Conservation (phyloP, 768 basidiomycete species). For the Mrakia blollopis region DNA sequence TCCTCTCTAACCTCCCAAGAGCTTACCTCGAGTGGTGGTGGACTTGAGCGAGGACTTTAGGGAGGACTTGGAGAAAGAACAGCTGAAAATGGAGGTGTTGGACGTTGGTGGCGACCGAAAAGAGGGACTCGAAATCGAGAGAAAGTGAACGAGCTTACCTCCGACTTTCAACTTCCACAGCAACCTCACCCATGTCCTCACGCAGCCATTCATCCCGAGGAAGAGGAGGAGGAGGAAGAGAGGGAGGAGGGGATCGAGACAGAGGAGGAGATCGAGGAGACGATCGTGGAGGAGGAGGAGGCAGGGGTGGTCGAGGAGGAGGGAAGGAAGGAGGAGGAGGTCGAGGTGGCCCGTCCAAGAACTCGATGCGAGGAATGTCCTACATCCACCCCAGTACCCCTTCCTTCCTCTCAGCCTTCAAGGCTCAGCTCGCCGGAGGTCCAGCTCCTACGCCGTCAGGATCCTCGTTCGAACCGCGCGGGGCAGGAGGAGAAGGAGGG, state of each 20-base stretch:
- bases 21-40: too few relatives aligned
- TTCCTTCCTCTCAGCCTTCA: constrained; percentile 25
- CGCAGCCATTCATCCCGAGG: not conserved
- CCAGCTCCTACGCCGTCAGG: not conserved
- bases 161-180: not conserved
- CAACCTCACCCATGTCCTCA: not conserved
- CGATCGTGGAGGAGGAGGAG: not conserved
- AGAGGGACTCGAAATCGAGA: too few relatives aligned
- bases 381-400: constrained; percentile 25
- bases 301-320: not conserved
- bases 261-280: not conserved
- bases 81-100: not conserved
- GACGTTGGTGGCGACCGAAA: not conserved
- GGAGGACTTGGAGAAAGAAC: too few relatives aligned
- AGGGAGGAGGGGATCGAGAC: not conserved
- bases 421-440: constrained; percentile 25
- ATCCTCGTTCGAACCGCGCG: not conserved
- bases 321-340: constrained; percentile 3
- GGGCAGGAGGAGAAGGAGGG: not conserved
- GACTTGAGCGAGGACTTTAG: too few relatives aligned
- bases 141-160: not conserved
- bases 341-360: not conserved
- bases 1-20: too few relatives aligned
- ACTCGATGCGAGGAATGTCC: constrained; percentile 5
- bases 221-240: constrained; percentile 1